Evolutionary conservation across 371 early-diverging fungal species (phyloP), one percentile per base, ranked within the genome.

Genomic region (Catenaria anguillulae): DNA sequence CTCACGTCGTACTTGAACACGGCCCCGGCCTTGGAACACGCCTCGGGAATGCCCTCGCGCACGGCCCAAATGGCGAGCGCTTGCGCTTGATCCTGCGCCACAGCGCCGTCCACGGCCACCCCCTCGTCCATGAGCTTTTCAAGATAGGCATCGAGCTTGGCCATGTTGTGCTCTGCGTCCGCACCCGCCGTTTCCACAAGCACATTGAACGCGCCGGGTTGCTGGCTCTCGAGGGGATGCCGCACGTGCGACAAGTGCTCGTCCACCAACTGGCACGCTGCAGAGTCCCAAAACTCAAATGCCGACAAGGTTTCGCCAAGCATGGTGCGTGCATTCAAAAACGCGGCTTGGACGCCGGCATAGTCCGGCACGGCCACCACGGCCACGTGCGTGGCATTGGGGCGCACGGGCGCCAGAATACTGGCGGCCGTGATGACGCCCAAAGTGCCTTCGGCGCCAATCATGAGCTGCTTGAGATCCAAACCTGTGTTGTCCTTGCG

Each of bases 381-480:
- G 6, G 93, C 92, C 2, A 90, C 84, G 52, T 66, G 69, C 67
- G 74, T 76, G 74, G 64, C 75, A 40, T 68, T 75, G 13, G 88
- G 79, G 33, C 77, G 70, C 37, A 71, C 75, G 23, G 91, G 89
- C 0, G 92, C 81, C 0, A 82, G 70, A 33, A 95, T 83, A 0
- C 93, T 85, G 24, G 90, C 89, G 29, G 82, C 88, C 0, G 97
- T 96, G 60, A 97, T 80, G 33, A 94, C 71, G 0, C 97, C 97
- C 42, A 97, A 68, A 0, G 93, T 90, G n/a, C 97, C 97, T 67
- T 97, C 97, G 1, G 89, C 79, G 2, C 97, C 97, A 63, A 97
- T 91, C 68, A 97, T 93, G 31, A 96, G 70, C 65, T 96, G 91
- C 73, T 95, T 94, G 48, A 96, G 70, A 68, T 96, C 90, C 62